Base-by-base conservation (phyloP, 352 stramenopile species). In the Phytophthora sp. region DNA sequence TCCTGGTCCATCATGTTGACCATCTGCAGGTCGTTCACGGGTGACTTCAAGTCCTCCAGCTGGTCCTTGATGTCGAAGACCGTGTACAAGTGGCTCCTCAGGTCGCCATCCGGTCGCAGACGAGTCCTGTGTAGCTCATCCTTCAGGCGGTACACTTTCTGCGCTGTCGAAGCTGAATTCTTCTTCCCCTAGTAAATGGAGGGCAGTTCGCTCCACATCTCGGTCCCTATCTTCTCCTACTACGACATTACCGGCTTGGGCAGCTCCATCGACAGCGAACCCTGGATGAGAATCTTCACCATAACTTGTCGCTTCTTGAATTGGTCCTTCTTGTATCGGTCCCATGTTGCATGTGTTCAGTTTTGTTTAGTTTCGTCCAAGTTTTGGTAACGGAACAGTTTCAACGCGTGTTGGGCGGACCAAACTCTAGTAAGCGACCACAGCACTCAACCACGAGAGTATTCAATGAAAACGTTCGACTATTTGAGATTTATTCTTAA, bases 81-180 rank as follows among this genome's bases (percentile, higher is more conserved):
- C 49, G 53, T 59, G 38, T 66, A 60, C 16, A 66, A 29, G 20
- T 66, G 46, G 15, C 33, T 50, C 3, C 56, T 15, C 16, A 57
- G 21, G 30, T 66, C 49, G 7, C 27, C 58, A 8, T 64, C 57
- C 41, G 21, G 35, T 4, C 50, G 47, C 38, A 66, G 31, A 18
- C 31, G 24, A 31, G 58, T 59, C 50, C 8, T 46, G 50, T 66
- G 58, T 26, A 60, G 24, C 30, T 60, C 58, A n/a, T 30, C 8
- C 9, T 66, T 26, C 12, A 66, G 23, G 46, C 29, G 45, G 20
- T 59, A 66, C 58, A 66, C 47, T 21, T 66, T 58, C 58, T 66
- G 58, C 49, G 49, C 58, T 7, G 24, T 52, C 13, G 41, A 55
- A 8, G 38, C 45, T 0, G 50, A 8, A 15, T 63, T 69, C 2